Evolutionary conservation across 495 filamentous ascomycete genomes (phyloP).

Genomic region (Talaromyces stipitatus): DNA sequence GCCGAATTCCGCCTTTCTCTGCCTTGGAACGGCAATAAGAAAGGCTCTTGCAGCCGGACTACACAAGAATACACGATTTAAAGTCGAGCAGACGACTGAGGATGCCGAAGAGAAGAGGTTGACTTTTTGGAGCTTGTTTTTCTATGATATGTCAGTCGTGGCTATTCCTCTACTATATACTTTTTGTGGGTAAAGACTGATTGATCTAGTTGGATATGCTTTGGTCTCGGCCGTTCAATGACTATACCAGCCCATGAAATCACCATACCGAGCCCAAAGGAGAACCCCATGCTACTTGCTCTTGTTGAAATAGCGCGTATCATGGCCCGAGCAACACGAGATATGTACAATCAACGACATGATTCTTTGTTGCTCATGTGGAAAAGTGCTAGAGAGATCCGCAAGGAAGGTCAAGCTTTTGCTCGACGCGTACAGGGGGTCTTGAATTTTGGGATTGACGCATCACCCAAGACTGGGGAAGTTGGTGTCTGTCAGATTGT

Average conservation of each 20-base stretch:
- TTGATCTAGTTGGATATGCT: slow-evolving; percentile 31
- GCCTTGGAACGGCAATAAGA: slow-evolving; percentile 28
- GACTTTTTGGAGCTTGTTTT: slow-evolving; percentile 36
- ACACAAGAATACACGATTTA: slow-evolving; percentile 31
- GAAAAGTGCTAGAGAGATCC: slow-evolving; percentile 30
- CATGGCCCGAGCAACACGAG: slow-evolving; percentile 24
- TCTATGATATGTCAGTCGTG: slow-evolving; percentile 31
- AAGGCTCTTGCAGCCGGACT: slow-evolving; percentile 36
- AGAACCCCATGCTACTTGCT: slow-evolving; percentile 27
- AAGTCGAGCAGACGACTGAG: slow-evolving; percentile 17
- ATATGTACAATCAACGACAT: slow-evolving; percentile 32
- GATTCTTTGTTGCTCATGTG: slow-evolving; percentile 40
- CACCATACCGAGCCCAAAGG: slow-evolving; percentile 20
- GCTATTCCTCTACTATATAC: background rate
- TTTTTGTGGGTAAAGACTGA: background rate
- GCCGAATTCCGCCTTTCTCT: slow-evolving; percentile 35
- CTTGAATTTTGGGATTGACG: slow-evolving; percentile 28
- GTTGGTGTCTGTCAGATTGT: slow-evolving; percentile 32
- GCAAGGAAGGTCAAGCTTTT: slow-evolving; percentile 24
- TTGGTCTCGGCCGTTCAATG: slow-evolving; percentile 32
- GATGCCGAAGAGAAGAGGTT: slow-evolving; percentile 26
- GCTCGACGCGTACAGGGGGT: slow-evolving; percentile 22
- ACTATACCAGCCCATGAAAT: slow-evolving; percentile 27
- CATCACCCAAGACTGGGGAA: slow-evolving; percentile 19
- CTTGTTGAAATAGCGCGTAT: slow-evolving; percentile 25